A percentile compares a stretch with the other conserved stretches of the same genome.
Conservation (phyloP, 495 filamentous ascomycete genomes). For the Stereocaulon alpinum region DNA sequence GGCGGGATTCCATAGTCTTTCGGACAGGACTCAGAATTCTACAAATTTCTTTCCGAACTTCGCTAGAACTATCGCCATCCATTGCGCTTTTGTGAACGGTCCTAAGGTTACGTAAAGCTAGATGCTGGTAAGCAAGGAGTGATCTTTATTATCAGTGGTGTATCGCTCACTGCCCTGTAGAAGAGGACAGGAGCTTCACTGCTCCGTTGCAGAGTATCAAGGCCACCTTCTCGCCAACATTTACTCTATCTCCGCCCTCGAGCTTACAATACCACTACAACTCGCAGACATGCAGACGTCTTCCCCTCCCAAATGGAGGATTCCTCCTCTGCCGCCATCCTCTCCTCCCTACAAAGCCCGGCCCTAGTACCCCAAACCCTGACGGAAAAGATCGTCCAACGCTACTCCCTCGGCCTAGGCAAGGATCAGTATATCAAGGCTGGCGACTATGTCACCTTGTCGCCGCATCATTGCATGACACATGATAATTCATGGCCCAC, state of each 20-base stretch:
- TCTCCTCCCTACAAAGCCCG: slow-evolving; percentile 33
- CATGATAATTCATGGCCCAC: slow-evolving; percentile 93
- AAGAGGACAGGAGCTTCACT: not conserved
- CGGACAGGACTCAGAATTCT: not conserved
- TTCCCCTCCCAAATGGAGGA: slow-evolving; percentile 43
- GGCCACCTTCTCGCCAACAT: not conserved
- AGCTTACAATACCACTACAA: slow-evolving; percentile 26
- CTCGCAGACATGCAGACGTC: slow-evolving; percentile 33
- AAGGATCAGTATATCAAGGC: slow-evolving; percentile 59
- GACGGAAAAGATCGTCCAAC: slow-evolving; percentile 88
- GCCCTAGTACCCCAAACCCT: slow-evolving; percentile 57
- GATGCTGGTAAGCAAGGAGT: not conserved
- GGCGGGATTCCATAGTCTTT: not conserved
- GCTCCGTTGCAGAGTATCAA: not conserved
- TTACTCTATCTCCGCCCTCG: not conserved
- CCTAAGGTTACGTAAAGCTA: not conserved
- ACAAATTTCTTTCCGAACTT: not conserved
- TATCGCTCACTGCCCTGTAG: not conserved
- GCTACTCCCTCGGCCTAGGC: slow-evolving; percentile 59
- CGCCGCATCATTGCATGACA: slow-evolving; percentile 70
- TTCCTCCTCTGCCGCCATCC: slow-evolving; percentile 33
- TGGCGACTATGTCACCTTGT: slow-evolving; percentile 77
- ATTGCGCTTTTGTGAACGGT: not conserved
- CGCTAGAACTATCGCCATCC: not conserved
- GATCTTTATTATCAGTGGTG: no score